Base-by-base conservation (phyloP, 768 basidiomycete genomes). In the Psilocybe cubensis region DNA sequence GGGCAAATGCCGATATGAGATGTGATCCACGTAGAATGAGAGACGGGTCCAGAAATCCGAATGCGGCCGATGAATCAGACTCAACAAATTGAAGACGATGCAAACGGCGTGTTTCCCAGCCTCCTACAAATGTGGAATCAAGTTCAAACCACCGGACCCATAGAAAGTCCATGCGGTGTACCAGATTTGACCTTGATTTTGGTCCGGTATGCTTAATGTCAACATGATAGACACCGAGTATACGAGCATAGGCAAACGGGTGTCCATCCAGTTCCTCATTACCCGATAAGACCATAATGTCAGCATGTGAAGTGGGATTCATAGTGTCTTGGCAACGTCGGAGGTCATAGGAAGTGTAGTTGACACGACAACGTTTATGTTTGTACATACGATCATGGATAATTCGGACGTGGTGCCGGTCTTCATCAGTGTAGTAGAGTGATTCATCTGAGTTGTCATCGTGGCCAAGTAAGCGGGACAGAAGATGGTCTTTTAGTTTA, bases 11-110 rank as follows among this genome's bases (percentile, higher is more conserved):
- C 0, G 81, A 81, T 7, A 83, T 74, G 0, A 83, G 60, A 60
- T 84, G 79, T 2, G 63, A 66, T 0, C 64, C 74, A 0, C 74
- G 63, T n/a, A 83, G 61, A 12, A 84, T 71, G 0, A 66, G 57
- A 0, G 58, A 44, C 0, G 83, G 83, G 60, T 83, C 72, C 0
- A 84, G 17, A 46, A 85, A 84, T 0, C 81, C 74, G 59, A 82
- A 84, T 3, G 76, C 70, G 0, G 69, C 66, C 5, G 57, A 42
- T 11, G 42, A 27, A 14, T 56, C 42, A 0, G 63, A 46, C 1
- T 66, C 53, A 1, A 80, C 54, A 51, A 79, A 83, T 0, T 68
- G 66, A 29, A 83, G 31, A 12, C 47, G 58, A 27, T 61, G 61
- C 3, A 68, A 44, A 0, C 53, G 54, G 25, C 38, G 31, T 11